Base-by-base conservation (phyloP, 495 filamentous ascomycete genomes). In the Aspergillus affinis region DNA sequence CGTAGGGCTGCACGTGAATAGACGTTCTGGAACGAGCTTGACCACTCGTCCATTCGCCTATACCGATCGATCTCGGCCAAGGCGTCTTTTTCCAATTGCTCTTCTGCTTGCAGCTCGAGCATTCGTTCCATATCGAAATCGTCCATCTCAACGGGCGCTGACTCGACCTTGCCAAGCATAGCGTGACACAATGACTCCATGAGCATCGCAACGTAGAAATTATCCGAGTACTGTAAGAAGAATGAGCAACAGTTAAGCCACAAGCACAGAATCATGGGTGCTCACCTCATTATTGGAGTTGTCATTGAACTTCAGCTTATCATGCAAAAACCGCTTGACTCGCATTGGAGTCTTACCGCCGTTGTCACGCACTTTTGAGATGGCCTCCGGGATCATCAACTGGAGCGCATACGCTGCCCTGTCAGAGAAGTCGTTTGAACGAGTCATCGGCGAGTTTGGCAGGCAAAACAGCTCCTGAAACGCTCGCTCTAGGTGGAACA, bases 1-100 rank as follows among this genome's bases (percentile, higher is more conserved):
- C 88, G 81, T 20, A 98, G 74, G 4, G 92, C 91, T 6, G 93
- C 88, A 41, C 82, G 81, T 1, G 95, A 91, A 70, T 92, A 92
- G 56, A 96, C 81, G 62, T 98, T 99, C 57, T 97, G 91, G 72
- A 88, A 96, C 0, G 92, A 95, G 36, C 87, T 84, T 0, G 89
- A 89, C 87, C 92, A 98, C 73, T 97, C 92, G 65, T 99, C 94
- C 81, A 95, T 91, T 48, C 93, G 85, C 51, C 92, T 84, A 67
- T 93, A 90, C 53, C 95, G 84, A 58, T 97, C 90, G 49, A 99
- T 90, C 69, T 96, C 92, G 44, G 89, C 87, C 17, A 96, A 71
- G 2, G 89, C 89, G 48, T 84, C 82, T 47, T 84, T 82, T 58
- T 89, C 83, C 46, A 94, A 87, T 29, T 79, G 71, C n/a, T 81